phyloP scores from a whole-genome alignment of 768 basidiomycete genomes.

The Russula ochroleuca region DNA sequence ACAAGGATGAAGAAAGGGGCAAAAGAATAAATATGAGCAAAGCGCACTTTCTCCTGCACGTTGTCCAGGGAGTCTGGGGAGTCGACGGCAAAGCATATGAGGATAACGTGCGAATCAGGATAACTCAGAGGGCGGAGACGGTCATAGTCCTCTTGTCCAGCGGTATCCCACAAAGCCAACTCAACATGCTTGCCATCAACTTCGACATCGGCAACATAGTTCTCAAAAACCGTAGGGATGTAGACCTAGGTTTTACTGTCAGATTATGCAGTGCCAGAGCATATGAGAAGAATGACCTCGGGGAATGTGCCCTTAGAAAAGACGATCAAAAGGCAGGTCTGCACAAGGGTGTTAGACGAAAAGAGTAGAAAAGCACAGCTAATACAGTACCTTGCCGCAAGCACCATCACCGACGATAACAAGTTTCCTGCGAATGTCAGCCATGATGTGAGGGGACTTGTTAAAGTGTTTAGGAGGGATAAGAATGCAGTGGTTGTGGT shows the following conservation, averaged over 20 bases:
- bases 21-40: conserved; percentile 1
- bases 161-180: conserved; percentile 99
- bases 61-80: conserved; percentile 98
- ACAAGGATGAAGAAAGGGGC: conserved; percentile 4
- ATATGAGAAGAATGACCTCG: conserved; percentile 53
- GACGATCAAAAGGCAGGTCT: conserved; percentile 67
- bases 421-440: conserved; percentile 97
- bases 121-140: conserved; percentile 96
- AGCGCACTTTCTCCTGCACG: conserved; percentile 96
- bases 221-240: conserved; percentile 99
- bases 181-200: conserved; percentile 99
- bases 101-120: conserved; percentile 99
- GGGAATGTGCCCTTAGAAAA: conserved; percentile 97
- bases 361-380: neutral
- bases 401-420: conserved; percentile 99
- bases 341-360: neutral
- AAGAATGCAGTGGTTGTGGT: conserved; percentile 8
- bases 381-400: conserved; percentile 73
- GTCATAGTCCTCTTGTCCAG: conserved; percentile 99
- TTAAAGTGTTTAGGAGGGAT: conserved; percentile 20
- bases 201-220: conserved; percentile 98
- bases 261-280: conserved; percentile 3
- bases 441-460: conserved; percentile 49
- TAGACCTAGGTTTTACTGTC: conserved; percentile 64
- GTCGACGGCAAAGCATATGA: conserved; percentile 98